Conservation (phyloP, 2,329 filamentous ascomycete species). For the Lasiodiplodia sp. region DNA sequence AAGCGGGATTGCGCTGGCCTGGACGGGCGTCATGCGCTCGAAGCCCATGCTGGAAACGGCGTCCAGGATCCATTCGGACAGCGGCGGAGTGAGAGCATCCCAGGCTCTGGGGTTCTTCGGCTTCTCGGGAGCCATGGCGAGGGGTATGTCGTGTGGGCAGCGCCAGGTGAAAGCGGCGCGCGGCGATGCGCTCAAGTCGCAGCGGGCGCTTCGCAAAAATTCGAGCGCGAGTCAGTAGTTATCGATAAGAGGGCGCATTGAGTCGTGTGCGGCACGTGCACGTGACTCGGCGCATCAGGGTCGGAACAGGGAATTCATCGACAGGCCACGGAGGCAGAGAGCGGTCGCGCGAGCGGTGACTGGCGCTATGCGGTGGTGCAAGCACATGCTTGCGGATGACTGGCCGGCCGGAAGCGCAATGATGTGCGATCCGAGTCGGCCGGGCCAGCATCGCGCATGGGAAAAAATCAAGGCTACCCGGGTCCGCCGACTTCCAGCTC, state of each 20-base stretch:
- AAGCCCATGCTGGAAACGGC: slow-evolving; percentile 87
- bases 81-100: slow-evolving; percentile 72
- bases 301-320: slow-evolving; percentile 10
- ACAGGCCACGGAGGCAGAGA: background rate
- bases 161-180: slow-evolving; percentile 10
- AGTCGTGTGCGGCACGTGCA: slow-evolving; percentile 10
- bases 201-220: slow-evolving; percentile 19
- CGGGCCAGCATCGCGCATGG: background rate
- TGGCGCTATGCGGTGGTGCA: background rate
- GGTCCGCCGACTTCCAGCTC: slow-evolving; percentile 25
- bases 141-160: background rate
- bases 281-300: slow-evolving; percentile 11
- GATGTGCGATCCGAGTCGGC: slow-evolving; percentile 22
- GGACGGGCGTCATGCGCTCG: slow-evolving; percentile 88
- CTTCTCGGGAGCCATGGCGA: slow-evolving; percentile 45
- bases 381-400: background rate
- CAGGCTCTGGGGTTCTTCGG: slow-evolving; percentile 56
- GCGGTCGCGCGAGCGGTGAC: slow-evolving; percentile 14
- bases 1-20: slow-evolving; percentile 87
- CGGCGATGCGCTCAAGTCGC: background rate
- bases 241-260: slow-evolving; percentile 8
- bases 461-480: slow-evolving; percentile 25
- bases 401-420: slow-evolving; percentile 25
- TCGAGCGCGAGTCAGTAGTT: slow-evolving; percentile 12
- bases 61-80: slow-evolving; percentile 85